phyloP scores from a whole-genome alignment of 805 yeast genomes.

The Myxozyma kluyveri region DNA sequence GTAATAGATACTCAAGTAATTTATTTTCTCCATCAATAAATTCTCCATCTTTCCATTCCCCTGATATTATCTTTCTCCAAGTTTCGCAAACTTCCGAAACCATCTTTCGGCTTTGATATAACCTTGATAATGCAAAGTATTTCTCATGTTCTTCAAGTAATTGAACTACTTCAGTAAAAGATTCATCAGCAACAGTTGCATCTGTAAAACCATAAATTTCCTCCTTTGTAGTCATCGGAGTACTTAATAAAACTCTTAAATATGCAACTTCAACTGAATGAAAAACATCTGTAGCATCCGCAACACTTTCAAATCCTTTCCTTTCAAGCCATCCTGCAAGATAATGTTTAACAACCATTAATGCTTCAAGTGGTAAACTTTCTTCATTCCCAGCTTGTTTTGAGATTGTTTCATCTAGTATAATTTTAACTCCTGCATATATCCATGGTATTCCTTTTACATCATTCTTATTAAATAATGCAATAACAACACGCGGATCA shows the following conservation, averaged over 20 bases:
- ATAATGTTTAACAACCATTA: conserved; percentile 31
- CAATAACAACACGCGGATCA: conserved; percentile 40
- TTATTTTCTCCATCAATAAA: conserved; percentile 33
- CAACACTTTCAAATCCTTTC: conserved; percentile 35
- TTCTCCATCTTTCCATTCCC: conserved; percentile 33
- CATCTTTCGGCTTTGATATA: conserved; percentile 33
- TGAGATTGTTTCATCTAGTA: conserved; percentile 3
- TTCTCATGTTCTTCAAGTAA: conserved; percentile 29
- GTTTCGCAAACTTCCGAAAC: conserved; percentile 34
- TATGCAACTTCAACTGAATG: conserved; percentile 37
- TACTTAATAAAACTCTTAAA: conserved; percentile 30
- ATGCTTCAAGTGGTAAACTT: conserved; percentile 24
- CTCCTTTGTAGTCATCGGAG: conserved; percentile 29
- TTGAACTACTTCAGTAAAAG: conserved; percentile 31
- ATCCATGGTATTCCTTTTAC: conserved; percentile 35
- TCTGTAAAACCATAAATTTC: conserved; percentile 34
- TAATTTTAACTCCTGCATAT: conserved; percentile 35
- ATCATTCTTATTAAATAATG: conserved; percentile 27
- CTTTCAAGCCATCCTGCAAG: conserved; percentile 36
- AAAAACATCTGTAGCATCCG: conserved; percentile 33
- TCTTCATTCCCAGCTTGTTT: conserved; percentile 3
- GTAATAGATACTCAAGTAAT: conserved; percentile 33
- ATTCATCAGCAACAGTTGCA: conserved; percentile 31
- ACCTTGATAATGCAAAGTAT: conserved; percentile 34
- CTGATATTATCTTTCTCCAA: conserved; percentile 33